Conservation (phyloP, 371 early-diverging fungal genomes). For the Coemansia sp. region DNA sequence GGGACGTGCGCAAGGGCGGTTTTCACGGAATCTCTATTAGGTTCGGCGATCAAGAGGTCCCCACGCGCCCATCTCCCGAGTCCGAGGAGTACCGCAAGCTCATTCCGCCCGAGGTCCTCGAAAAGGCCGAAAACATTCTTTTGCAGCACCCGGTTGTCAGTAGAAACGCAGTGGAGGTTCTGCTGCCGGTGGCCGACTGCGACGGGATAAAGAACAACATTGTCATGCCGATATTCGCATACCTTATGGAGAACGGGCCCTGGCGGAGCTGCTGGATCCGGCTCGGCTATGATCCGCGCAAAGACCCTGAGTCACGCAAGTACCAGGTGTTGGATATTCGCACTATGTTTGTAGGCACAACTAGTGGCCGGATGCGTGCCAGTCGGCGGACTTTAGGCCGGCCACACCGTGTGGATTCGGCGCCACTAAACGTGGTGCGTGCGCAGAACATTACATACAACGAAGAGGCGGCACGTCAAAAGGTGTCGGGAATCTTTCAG, state of each 20-base stretch:
- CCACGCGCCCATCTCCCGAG: slow-evolving; percentile 19
- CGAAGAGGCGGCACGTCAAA: slow-evolving; percentile 21
- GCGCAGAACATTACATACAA: slow-evolving; percentile 20
- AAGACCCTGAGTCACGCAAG: slow-evolving; percentile 32
- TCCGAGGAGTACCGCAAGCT: slow-evolving; percentile 4
- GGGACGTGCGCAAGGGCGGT: not conserved
- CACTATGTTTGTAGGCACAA: not conserved
- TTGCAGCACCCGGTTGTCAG: slow-evolving; percentile 31
- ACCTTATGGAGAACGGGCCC: slow-evolving; percentile 42
- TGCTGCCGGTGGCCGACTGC: slow-evolving; percentile 25
- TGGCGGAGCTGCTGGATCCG: slow-evolving; percentile 52
- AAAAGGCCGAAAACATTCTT: slow-evolving; percentile 22
- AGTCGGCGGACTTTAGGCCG: not conserved
- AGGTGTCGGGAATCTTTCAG: slow-evolving; percentile 34
- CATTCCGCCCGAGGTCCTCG: slow-evolving; percentile 13
- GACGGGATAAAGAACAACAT: not conserved
- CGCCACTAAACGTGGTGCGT: slow-evolving; percentile 4
- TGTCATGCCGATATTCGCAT: slow-evolving; percentile 39
- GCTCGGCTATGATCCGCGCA: slow-evolving; percentile 52
- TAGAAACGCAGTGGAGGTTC: slow-evolving; percentile 34
- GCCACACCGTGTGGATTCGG: slow-evolving; percentile 1
- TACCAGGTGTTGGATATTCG: slow-evolving; percentile 50
- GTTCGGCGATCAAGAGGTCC: slow-evolving; percentile 6
- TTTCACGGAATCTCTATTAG: slow-evolving; percentile 15
- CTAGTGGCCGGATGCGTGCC: slow-evolving; percentile 7